Evolutionary conservation across 129 eudicot species (phyloP).

Genomic region (Deinandra increscens): DNA sequence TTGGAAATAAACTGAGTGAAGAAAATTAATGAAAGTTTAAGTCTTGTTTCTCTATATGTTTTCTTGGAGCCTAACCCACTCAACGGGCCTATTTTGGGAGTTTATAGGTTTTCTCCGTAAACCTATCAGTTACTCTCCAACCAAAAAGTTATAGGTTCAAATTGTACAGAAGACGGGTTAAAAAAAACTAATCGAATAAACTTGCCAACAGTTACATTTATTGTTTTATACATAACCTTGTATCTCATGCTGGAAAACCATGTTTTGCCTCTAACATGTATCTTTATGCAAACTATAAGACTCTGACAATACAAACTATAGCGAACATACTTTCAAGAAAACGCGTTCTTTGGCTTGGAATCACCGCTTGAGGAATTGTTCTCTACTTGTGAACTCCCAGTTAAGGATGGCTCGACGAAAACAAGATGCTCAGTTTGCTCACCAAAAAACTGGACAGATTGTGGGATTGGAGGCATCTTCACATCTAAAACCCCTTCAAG

Average conservation of each 20-base stretch:
- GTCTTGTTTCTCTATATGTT: too few species aligned
- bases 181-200: too few species aligned
- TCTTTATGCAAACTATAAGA: too few species aligned
- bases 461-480: conserved; percentile 59
- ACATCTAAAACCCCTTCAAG: conserved; percentile 70
- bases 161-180: too few species aligned
- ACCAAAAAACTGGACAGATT: conserved; percentile 32
- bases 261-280: not conserved
- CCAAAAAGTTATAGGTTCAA: too few species aligned
- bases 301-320: not conserved
- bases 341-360: conserved; percentile 18
- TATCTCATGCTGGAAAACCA: not conserved
- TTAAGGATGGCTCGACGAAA: conserved; percentile 39
- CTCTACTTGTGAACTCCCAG: conserved; percentile 26
- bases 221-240: conserved; percentile 1
- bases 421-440: conserved; percentile 33
- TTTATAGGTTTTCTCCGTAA: too few species aligned
- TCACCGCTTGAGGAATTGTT: conserved; percentile 21
- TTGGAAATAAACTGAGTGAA: too few species aligned
- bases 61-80: too few species aligned
- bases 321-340: not conserved
- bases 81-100: too few species aligned
- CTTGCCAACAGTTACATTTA: not conserved
- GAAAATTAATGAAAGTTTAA: too few species aligned
- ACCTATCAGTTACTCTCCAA: too few species aligned